phyloP scores from a whole-genome alignment of 139 green algal species.

The Trebouxia sp. region DNA sequence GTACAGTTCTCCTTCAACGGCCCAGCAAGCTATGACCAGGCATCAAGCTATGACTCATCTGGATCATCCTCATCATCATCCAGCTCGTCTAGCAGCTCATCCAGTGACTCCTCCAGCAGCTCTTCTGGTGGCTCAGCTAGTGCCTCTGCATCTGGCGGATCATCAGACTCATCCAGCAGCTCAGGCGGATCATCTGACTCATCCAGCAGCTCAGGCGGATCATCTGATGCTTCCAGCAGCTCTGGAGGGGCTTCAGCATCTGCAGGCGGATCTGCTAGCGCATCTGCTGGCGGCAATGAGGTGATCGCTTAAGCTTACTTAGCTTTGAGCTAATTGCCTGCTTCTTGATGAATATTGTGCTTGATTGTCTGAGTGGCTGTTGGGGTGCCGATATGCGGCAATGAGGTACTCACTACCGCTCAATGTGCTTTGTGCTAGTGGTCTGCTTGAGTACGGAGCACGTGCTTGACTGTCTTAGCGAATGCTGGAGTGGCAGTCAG shows the following conservation, averaged over 20 bases:
- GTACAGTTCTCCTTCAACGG: conserved; percentile 49
- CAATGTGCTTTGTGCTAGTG: no score
- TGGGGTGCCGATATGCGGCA: no score
- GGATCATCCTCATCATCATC: neutral
- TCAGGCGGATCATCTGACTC: neutral
- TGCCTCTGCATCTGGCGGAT: no score
- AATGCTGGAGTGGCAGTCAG: no score
- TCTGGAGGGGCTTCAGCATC: neutral
- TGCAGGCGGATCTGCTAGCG: conserved; percentile 1
- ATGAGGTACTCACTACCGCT: no score
- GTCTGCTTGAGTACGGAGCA: no score
- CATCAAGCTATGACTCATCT: neutral
- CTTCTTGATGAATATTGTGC: no score
- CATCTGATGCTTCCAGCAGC: neutral
- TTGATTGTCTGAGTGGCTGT: no score
- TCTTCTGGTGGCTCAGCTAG: no score
- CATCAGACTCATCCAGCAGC: neutral
- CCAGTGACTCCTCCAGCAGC: neutral
- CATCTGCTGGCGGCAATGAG: neutral
- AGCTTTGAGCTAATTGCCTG: no score
- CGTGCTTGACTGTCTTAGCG: no score
- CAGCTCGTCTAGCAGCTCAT: neutral
- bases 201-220: neutral
- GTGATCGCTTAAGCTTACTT: no score
- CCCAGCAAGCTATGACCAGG: neutral